Evolutionary conservation across 768 basidiomycete species (phyloP), one percentile per base, ranked within the genome.

Genomic region (Mycena olivaceomarginata): DNA sequence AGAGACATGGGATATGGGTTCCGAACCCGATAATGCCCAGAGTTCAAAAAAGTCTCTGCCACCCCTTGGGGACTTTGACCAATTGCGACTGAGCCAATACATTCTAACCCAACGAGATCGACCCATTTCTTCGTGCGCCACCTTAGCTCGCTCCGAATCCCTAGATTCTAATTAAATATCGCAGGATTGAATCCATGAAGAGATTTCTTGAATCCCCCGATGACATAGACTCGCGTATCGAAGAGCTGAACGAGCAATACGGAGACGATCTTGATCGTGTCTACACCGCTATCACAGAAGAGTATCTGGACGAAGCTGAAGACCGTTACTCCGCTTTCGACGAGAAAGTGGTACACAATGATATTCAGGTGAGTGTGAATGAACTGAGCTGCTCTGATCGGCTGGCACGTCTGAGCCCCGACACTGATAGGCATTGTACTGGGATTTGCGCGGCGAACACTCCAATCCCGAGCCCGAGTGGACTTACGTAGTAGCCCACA

Each of bases 91-190:
- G 31, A 88, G 88, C 0, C 83, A 86, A 71, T 90, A 83, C 76
- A 81, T 89, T 25, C 79, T 91, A 31, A 85, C 85, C 11, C 84
- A 85, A 68, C 88, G 86, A 67, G 86, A 87, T 53, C 70, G 83
- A 60, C 82, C 82, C 12, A 83, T 89, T 11, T 88, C 89, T 62
- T 83, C 85, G 90, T 90, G 65, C 10, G 64, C 81, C 74, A 87
- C 76, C 48, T 37, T 7, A 31, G 31, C 41, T 13, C 20, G 59
- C 20, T 64, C 18, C 20, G 46, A 48, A 66, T 43, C 7, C 20
- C 22, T 46, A 8, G 41, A 40, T 15, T 11, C 51, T n/a, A 57
- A 57, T 46, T 15, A 53, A 10, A 60, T n/a, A 31, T 57, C 22
- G 46, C 57, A 89, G 88, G 25, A 76, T 89, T 11, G 82, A 86